phyloP scores from a whole-genome alignment of 257 asterid genomes.

The Nicotiana attenuata region DNA sequence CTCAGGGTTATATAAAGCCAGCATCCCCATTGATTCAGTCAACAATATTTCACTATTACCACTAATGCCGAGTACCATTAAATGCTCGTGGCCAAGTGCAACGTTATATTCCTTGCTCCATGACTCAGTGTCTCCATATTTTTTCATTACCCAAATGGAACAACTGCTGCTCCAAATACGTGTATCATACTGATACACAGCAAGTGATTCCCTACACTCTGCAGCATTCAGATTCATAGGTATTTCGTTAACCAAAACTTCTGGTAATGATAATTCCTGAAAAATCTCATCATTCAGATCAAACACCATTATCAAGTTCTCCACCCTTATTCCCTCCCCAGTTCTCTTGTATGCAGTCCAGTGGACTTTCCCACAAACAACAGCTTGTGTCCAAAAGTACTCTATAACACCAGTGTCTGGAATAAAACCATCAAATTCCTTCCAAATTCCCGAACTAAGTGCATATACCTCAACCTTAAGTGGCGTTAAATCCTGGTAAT shows the following conservation, averaged over 20 bases:
- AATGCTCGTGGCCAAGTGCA: neutral
- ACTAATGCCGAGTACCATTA: neutral
- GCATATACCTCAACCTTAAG: slow-evolving; percentile 18
- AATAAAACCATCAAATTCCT: neutral
- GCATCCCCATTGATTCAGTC: neutral
- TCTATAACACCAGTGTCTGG: slow-evolving; percentile 12
- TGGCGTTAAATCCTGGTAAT: neutral
- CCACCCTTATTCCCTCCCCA: neutral
- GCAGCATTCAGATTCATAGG: neutral
- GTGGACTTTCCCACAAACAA: slow-evolving; percentile 7
- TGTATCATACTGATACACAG: slow-evolving; percentile 6
- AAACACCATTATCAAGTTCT: slow-evolving; percentile 18
- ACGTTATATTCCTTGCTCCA: slow-evolving; percentile 14
- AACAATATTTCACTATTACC: neutral
- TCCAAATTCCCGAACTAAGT: slow-evolving; percentile 9
- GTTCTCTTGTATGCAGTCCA: slow-evolving; percentile 3
- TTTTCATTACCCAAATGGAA: slow-evolving; percentile 19
- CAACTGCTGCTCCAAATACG: neutral
- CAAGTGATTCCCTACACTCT: slow-evolving; percentile 6
- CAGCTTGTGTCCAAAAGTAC: slow-evolving; percentile 12
- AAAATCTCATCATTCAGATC: slow-evolving; percentile 10
- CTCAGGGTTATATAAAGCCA: neutral
- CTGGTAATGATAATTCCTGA: slow-evolving; percentile 6
- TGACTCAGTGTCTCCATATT: slow-evolving; percentile 15
- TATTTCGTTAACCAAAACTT: neutral